A percentile compares a stretch with the other conserved stretches of the same genome.
Evolutionary conservation across 257 asterid genomes (phyloP).

Genomic region (Solanum clarkiae): DNA sequence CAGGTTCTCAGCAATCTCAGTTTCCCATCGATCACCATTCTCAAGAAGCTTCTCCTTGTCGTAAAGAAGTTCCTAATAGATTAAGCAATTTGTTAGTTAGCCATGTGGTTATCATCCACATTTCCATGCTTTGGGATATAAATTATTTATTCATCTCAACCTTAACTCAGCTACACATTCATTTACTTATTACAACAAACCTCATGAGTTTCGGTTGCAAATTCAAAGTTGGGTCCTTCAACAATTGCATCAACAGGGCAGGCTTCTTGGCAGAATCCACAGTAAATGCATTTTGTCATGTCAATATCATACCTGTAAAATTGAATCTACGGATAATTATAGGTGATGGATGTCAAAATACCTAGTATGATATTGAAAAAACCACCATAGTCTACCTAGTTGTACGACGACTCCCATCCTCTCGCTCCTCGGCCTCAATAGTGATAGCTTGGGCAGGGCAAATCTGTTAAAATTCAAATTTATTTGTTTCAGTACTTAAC

Average conservation of each 20-base stretch:
- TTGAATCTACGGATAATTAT: not conserved
- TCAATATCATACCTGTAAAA: conserved; percentile 72
- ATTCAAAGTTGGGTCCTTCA: conserved; percentile 94
- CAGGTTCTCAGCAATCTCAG: conserved; percentile 90
- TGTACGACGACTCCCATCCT: conserved; percentile 94
- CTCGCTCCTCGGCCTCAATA: conserved; percentile 92
- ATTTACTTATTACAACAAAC: conserved; percentile 16
- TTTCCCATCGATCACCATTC: conserved; percentile 94
- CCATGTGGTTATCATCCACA: not conserved
- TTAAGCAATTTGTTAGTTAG: not conserved
- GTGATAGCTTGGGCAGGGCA: conserved; percentile 98
- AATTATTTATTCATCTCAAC: not conserved
- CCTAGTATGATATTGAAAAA: not conserved
- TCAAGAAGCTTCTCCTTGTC: conserved; percentile 95
- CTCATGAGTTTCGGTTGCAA: conserved; percentile 94
- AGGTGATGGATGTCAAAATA: not conserved
- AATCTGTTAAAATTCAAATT: conserved; percentile 23
- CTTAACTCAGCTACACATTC: not conserved
- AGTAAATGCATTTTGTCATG: conserved; percentile 95
- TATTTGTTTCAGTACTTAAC: not conserved
- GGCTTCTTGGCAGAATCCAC: conserved; percentile 97
- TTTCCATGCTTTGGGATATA: not conserved
- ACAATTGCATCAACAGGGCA: conserved; percentile 98
- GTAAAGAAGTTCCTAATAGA: conserved; percentile 64
- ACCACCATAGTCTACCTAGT: conserved; percentile 38